phyloP scores from a whole-genome alignment of 1,284 basidiomycete genomes.

The Macrocybe sp. region DNA sequence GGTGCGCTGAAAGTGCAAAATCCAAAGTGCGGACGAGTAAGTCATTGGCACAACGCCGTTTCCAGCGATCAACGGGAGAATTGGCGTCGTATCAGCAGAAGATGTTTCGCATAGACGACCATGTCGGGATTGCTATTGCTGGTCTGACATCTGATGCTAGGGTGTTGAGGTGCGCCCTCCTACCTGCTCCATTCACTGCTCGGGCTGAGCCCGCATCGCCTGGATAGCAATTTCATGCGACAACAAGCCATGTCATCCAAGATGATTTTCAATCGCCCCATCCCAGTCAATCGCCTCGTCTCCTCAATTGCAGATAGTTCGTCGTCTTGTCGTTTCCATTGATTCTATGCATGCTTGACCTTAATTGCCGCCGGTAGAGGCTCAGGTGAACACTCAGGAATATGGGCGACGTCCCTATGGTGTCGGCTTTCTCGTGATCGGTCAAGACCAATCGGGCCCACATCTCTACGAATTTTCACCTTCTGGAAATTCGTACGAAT shows the following conservation, averaged over 20 bases:
- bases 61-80: conserved; percentile 95
- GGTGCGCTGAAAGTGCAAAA: conserved; percentile 34
- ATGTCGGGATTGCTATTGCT: conserved; percentile 98
- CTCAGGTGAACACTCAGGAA: conserved; percentile 98
- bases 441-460: conserved; percentile 91
- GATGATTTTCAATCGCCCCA: conserved; percentile 93
- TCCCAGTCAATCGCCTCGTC: conserved; percentile 92
- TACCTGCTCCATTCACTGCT: neutral
- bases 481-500: conserved; percentile 96
- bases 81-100: conserved; percentile 99
- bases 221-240: conserved; percentile 94
- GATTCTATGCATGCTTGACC: conserved; percentile 2
- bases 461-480: conserved; percentile 99
- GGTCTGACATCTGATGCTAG: conserved; percentile 97
- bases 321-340: conserved; percentile 22
- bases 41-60: neutral
- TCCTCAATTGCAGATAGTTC: conserved; percentile 92
- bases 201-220: conserved; percentile 1
- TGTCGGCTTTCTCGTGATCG: conserved; percentile 97
- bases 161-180: conserved; percentile 76
- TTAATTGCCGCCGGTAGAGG: conserved; percentile 52
- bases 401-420: conserved; percentile 98
- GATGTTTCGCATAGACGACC: conserved; percentile 99
- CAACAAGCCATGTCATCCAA: conserved; percentile 96
- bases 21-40: neutral